Conservation (phyloP, 148 eudicot species). For the Dianthus caryophyllus region DNA sequence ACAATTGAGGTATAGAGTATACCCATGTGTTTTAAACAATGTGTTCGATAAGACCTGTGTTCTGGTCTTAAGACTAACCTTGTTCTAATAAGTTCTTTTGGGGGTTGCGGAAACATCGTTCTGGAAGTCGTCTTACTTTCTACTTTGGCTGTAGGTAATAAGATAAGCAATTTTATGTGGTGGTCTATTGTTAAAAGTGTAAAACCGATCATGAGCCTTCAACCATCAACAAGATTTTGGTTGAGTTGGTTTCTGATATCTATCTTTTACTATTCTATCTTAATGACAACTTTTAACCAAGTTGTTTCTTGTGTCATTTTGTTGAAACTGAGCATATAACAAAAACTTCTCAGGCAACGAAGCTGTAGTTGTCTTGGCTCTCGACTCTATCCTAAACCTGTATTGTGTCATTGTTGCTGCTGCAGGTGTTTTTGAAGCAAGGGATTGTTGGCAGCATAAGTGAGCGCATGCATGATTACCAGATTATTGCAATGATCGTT, state of each 20-base stretch:
- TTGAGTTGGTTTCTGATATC: too few species aligned
- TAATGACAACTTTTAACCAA: background rate
- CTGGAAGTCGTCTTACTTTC: background rate
- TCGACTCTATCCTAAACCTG: conserved; percentile 5
- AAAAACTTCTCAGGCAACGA: background rate
- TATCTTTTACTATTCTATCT: too few species aligned
- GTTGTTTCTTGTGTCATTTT: background rate
- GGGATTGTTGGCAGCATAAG: conserved; percentile 43
- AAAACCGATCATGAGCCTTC: too few species aligned
- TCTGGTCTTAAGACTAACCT: background rate
- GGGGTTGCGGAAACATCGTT: background rate
- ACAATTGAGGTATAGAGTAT: background rate
- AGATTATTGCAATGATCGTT: conserved; percentile 83
- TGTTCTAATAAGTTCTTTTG: background rate
- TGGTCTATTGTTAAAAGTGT: too few species aligned
- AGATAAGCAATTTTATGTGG: too few species aligned
- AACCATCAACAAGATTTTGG: too few species aligned
- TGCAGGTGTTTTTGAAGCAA: conserved; percentile 70
- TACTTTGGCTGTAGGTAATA: background rate
- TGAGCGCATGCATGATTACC: conserved; percentile 80
- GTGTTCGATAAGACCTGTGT: background rate
- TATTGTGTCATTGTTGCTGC: conserved; percentile 8
- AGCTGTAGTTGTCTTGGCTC: background rate
- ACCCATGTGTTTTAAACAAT: background rate
- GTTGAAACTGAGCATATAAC: background rate